Evolutionary conservation across 2,329 filamentous ascomycete genomes (phyloP).

Genomic region (Arthrinium phaeospermum): DNA sequence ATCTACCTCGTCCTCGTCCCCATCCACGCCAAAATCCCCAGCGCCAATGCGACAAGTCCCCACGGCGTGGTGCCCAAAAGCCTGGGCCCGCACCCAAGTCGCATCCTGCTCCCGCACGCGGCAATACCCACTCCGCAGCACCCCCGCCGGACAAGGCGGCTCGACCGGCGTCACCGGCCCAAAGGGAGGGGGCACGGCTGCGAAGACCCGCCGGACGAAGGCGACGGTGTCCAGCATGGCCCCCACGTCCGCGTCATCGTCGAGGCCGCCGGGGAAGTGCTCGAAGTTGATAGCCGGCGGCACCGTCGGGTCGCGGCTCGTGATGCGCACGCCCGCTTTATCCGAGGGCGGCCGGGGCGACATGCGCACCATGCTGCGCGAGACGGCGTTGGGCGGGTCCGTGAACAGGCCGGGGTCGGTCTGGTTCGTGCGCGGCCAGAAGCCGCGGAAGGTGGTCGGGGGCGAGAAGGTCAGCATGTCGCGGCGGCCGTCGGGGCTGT

Average conservation of each 20-base stretch:
- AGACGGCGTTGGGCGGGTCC: slow-evolving; percentile 37
- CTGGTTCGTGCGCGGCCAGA: slow-evolving; percentile 29
- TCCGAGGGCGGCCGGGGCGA: slow-evolving; percentile 52
- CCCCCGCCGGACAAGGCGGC: neutral
- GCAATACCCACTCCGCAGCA: neutral
- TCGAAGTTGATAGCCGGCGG: neutral
- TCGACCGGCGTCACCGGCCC: neutral
- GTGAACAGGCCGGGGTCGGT: slow-evolving; percentile 31
- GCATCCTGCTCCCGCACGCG: slow-evolving; percentile 1
- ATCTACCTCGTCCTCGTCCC: neutral
- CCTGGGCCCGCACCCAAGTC: neutral
- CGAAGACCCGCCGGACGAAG: slow-evolving; percentile 1
- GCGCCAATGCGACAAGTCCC: slow-evolving; percentile 5
- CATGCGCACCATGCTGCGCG: slow-evolving; percentile 43
- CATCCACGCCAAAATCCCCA: neutral
- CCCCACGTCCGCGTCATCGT: neutral
- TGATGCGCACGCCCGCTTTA: slow-evolving; percentile 49
- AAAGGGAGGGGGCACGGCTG: neutral
- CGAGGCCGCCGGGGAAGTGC: neutral
- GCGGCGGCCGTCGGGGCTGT: slow-evolving; percentile 26
- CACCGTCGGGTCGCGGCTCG: neutral
- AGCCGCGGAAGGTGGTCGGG: slow-evolving; percentile 29
- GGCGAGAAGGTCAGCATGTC: slow-evolving; percentile 29
- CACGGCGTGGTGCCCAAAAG: slow-evolving; percentile 5
- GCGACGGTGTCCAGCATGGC: slow-evolving; percentile 14